These are phyloP conservation scores for Cruciata laevipes DNA, from an alignment of 257 asterid genomes.

Conservation along the genomic window DNA sequence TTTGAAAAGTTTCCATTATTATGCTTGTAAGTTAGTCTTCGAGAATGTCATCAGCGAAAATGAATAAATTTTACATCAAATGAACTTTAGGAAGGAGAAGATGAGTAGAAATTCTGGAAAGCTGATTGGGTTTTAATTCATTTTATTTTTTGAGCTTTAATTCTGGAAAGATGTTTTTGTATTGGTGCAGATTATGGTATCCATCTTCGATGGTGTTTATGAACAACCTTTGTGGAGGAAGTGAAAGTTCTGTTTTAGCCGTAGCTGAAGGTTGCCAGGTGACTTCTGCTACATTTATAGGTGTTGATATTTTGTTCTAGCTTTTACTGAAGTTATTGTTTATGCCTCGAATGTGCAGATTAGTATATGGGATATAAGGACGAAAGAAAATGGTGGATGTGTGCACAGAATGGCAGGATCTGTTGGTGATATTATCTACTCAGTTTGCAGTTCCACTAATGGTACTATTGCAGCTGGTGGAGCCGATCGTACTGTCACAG, in stretches of 20 bases:
- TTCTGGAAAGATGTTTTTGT: conserved; percentile 11
- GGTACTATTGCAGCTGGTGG: conserved; percentile 83
- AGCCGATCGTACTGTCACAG: conserved; percentile 78
- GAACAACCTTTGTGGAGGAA: conserved; percentile 38
- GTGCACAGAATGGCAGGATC: conserved; percentile 70
- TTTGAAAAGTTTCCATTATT: not conserved
- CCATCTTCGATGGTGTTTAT: conserved; percentile 65
- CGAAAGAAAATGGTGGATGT: conserved; percentile 89
- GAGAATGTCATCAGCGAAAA: not conserved
- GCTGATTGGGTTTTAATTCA: not conserved
- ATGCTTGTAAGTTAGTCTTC: not conserved
- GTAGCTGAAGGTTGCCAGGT: conserved; percentile 96
- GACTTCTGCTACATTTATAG: conserved; percentile 3
- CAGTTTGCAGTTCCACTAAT: conserved; percentile 60
- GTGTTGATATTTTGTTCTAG: conserved; percentile 11
- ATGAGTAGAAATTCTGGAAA: not conserved
- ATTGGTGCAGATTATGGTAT: conserved; percentile 64
- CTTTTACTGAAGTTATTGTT: not conserved
- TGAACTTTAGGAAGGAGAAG: not conserved
- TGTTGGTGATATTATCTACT: conserved; percentile 67
- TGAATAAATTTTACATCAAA: not conserved
- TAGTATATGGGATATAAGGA: conserved; percentile 83
- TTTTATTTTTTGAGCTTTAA: not conserved
- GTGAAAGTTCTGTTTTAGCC: conserved; percentile 54
- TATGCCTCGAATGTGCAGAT: conserved; percentile 40